Evolutionary conservation across 306 rosid genomes (phyloP).

Genomic region (Vigna hirtella): DNA sequence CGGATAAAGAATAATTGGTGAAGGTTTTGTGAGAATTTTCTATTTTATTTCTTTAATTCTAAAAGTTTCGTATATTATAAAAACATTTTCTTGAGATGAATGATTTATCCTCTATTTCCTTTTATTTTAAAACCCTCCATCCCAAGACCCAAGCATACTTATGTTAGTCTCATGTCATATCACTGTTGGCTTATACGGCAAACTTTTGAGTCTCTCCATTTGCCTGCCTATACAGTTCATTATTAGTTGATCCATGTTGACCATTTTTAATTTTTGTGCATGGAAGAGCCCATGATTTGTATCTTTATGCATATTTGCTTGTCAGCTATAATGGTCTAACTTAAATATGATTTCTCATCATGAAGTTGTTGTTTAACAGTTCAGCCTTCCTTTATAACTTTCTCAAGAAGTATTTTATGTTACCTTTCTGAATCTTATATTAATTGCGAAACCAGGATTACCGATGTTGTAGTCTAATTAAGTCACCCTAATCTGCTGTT

Average conservation of each 20-base stretch:
- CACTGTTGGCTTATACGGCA: neutral
- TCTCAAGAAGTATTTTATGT: neutral
- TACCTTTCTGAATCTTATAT: conserved; percentile 13
- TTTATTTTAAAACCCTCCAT: neutral
- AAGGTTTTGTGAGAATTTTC: neutral
- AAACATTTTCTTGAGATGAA: neutral
- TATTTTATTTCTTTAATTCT: neutral
- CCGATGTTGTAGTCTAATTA: neutral
- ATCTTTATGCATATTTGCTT: neutral
- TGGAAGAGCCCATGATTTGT: conserved; percentile 23
- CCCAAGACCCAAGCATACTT: neutral
- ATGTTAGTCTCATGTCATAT: neutral
- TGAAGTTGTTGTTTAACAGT: neutral
- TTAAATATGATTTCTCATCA: neutral
- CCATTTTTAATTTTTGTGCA: neutral
- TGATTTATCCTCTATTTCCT: neutral
- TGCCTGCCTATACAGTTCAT: neutral
- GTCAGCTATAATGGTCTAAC: neutral
- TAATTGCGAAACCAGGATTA: neutral
- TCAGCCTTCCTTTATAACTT: neutral
- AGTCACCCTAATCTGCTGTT: conserved; percentile 9
- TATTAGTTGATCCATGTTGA: neutral
- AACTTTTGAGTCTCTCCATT: neutral
- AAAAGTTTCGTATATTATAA: neutral
- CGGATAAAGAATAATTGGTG: neutral